These are phyloP conservation scores for Pseudogymnoascus sp. DNA, from an alignment of 2,329 filamentous ascomycete genomes.

Conservation along the genomic window DNA sequence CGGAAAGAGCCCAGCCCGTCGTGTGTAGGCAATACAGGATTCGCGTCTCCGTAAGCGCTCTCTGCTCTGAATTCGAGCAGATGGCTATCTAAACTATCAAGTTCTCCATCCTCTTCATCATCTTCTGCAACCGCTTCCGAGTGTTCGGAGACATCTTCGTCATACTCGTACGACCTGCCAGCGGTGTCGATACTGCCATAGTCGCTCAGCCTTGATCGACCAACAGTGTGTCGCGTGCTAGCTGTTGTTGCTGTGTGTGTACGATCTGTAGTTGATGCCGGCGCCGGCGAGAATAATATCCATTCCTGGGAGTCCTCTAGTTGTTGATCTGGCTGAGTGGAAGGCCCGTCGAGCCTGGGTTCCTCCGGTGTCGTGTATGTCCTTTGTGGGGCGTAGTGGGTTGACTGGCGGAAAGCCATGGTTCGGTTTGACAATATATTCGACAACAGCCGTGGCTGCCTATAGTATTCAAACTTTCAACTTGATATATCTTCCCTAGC, in stretches of 20 bases:
- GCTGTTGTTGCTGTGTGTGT: constrained; percentile 53
- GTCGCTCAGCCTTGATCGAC: constrained; percentile 69
- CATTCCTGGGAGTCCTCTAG: constrained; percentile 81
- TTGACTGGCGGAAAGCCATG: constrained; percentile 57
- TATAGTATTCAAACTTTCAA: neutral
- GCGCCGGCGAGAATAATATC: constrained; percentile 83
- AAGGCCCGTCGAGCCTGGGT: constrained; percentile 23
- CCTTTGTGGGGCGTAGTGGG: constrained; percentile 45
- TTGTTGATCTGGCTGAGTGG: constrained; percentile 29
- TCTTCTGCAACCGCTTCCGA: constrained; percentile 49
- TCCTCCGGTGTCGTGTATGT: constrained; percentile 36
- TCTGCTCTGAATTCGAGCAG: constrained; percentile 77
- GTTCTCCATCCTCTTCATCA: constrained; percentile 62
- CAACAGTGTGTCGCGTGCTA: constrained; percentile 59
- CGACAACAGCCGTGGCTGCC: neutral
- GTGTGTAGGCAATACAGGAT: constrained; percentile 75
- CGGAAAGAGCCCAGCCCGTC: constrained; percentile 86
- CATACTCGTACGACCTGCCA: constrained; percentile 50
- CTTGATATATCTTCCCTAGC: neutral
- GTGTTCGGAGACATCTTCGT: constrained; percentile 40
- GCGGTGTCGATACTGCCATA: constrained; percentile 70
- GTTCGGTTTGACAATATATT: neutral
- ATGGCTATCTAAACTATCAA: constrained; percentile 90
- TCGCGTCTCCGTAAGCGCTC: constrained; percentile 26
- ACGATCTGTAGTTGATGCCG: constrained; percentile 58